Percentiles rank a stretch among this genome's conserved stretches.
phyloP scores from a whole-genome alignment of 2,329 filamentous ascomycete species.

The Trichoderma gracile region DNA sequence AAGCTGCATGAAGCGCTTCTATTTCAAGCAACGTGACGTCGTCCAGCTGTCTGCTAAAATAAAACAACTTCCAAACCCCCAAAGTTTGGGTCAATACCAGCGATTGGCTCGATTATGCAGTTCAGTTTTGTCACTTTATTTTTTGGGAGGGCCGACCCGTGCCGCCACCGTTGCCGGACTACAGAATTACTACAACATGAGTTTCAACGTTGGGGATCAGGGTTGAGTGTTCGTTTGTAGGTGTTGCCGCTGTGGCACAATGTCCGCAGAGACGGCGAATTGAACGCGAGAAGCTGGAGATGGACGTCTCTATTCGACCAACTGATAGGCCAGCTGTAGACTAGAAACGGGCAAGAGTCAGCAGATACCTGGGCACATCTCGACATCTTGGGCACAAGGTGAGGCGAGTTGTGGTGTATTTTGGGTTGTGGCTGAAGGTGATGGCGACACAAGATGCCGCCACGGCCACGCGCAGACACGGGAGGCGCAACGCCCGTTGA shows the following conservation, averaged over 20 bases:
- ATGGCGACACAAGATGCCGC: neutral
- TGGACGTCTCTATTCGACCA: neutral
- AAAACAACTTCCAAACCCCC: too few relatives aligned
- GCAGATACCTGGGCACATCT: too few relatives aligned
- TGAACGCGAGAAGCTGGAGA: neutral
- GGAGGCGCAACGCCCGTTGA: neutral
- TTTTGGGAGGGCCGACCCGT: slow-evolving; percentile 13
- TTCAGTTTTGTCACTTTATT: too few relatives aligned
- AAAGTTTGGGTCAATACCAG: neutral
- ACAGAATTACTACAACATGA: too few relatives aligned
- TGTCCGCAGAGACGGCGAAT: neutral
- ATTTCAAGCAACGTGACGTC: slow-evolving; percentile 18
- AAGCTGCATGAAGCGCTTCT: slow-evolving; percentile 5
- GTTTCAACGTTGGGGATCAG: too few relatives aligned
- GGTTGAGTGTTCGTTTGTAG: too few relatives aligned
- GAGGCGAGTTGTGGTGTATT: neutral
- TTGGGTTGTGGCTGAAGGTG: neutral
- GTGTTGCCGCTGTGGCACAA: neutral
- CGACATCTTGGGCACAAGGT: neutral
- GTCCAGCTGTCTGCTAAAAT: neutral
- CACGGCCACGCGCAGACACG: slow-evolving; percentile 2
- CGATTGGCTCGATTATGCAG: slow-evolving; percentile 18
- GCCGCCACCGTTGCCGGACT: neutral
- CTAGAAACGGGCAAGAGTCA: too few relatives aligned
- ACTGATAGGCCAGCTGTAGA: neutral